Base-by-base conservation (phyloP, 2,329 filamentous ascomycete species). In the Uncinocarpus reesii region DNA sequence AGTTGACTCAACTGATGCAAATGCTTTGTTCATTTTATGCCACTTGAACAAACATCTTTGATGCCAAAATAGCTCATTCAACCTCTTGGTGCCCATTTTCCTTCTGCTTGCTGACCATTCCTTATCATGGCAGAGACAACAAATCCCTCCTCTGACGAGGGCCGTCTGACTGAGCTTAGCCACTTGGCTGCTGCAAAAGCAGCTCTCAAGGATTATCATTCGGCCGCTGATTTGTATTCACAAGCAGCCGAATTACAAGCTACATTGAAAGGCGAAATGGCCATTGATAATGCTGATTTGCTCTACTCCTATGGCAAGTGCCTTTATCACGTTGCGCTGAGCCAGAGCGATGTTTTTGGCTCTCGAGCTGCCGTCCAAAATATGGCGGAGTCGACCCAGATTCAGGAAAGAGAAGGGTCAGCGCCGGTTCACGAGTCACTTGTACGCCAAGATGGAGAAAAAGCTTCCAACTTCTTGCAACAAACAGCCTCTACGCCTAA, bases 241-340 rank as follows among this genome's bases (percentile, higher is more conserved):
- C 79, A 83, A 60, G 92, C 92, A 26, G 86, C 86, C 48, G 86
- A 93, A 65, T 77, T 95, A 52, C 92, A 98, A 69, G 86, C 86
- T 50, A 80, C 86, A 64, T 74, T 95, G 64, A 92, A 95, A 65
- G 92, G 90, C 65, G 92, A 96, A 68, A 85, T 93, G 76, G 81
- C 81, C 13, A 80, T 86, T 3, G 82, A 87, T 50, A 98, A 98
- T 59, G 90, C 89, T 43, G 90, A 96, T 63, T 79, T 98, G 40
- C 79, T 96, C 16, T 98, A 94, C 66, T 79, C 88, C 55, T 98
- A 98, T 67, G 92, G 92, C 11, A 86, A 90, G 62, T 87, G 87
- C 49, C 72, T 98, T 16, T 96, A 94, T 75, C 89, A 89, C 65
- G 84, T 96, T 52, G 92, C 89, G 24, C 85, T 96, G 64, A 83